Conservation (phyloP, 495 filamentous ascomycete species). For the Thozetella sp. region DNA sequence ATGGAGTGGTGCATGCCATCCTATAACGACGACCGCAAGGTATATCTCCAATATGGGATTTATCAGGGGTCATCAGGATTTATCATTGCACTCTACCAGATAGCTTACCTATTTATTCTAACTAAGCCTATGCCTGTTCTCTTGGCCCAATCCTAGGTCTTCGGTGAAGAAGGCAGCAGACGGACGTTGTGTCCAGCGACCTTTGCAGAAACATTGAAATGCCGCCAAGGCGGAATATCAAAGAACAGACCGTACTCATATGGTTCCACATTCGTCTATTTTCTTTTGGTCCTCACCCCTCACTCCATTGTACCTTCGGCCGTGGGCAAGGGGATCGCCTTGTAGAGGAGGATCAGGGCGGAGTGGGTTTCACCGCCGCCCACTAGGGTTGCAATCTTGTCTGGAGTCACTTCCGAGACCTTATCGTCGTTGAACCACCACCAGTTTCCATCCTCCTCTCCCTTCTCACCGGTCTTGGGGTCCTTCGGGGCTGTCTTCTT, state of each 20-base stretch:
- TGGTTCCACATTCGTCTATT: too few relatives aligned
- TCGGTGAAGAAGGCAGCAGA: too few relatives aligned
- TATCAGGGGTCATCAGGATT: too few relatives aligned
- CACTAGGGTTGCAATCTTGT: constrained; percentile 87
- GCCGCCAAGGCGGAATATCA: too few relatives aligned
- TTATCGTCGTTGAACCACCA: constrained; percentile 99
- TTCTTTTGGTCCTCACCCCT: neutral
- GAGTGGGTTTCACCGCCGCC: constrained; percentile 97
- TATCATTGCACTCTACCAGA: neutral
- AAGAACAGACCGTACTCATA: too few relatives aligned
- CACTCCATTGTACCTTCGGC: constrained; percentile 41
- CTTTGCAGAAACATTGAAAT: too few relatives aligned
- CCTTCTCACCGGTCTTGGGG: constrained; percentile 66
- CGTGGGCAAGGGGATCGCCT: constrained; percentile 68
- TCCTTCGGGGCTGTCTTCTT: constrained; percentile 80
- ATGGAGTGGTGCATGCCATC: too few relatives aligned
- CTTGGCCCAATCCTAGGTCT: neutral
- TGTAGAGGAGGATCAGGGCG: constrained; percentile 89
- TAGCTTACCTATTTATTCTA: neutral
- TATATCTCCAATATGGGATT: neutral
- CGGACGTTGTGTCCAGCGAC: too few relatives aligned
- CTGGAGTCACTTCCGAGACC: constrained; percentile 86
- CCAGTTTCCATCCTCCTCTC: constrained; percentile 89
- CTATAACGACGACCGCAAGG: neutral
- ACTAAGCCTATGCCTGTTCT: neutral